phyloP scores from a whole-genome alignment of 805 yeast genomes.

The Pichia phayaonensis region DNA sequence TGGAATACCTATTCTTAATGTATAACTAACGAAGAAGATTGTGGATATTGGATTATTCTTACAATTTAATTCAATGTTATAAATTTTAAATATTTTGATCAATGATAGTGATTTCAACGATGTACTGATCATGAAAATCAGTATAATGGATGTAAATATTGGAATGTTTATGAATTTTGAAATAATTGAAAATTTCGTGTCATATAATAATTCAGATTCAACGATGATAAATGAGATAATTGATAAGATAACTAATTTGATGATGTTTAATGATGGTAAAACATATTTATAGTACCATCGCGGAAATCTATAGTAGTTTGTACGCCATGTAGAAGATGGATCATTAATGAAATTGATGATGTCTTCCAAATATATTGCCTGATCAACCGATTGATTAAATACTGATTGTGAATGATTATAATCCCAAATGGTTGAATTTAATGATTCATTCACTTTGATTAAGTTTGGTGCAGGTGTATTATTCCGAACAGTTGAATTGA shows the following conservation, averaged over 20 bases:
- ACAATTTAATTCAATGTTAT: slow-evolving; percentile 58
- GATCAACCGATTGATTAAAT: slow-evolving; percentile 41
- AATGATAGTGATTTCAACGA: slow-evolving; percentile 60
- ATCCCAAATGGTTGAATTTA: slow-evolving; percentile 27
- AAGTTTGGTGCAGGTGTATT: not conserved
- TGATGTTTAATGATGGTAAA: slow-evolving; percentile 39
- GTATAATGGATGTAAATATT: slow-evolving; percentile 57
- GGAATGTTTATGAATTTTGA: slow-evolving; percentile 22
- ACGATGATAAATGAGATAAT: slow-evolving; percentile 45
- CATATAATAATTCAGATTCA: slow-evolving; percentile 57
- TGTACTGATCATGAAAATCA: slow-evolving; percentile 33
- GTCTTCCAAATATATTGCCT: slow-evolving; percentile 52
- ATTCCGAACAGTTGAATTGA: not conserved
- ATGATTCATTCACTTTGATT: slow-evolving; percentile 2
- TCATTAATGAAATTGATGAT: slow-evolving; percentile 31
- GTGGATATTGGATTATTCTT: slow-evolving; percentile 70
- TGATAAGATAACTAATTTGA: slow-evolving; percentile 36
- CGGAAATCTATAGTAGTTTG: not conserved
- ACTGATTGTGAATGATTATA: slow-evolving; percentile 49
- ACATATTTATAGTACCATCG: not conserved
- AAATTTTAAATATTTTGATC: slow-evolving; percentile 65
- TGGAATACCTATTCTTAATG: slow-evolving; percentile 77
- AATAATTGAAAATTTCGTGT: slow-evolving; percentile 10
- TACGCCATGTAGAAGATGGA: slow-evolving; percentile 5
- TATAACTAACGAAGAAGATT: slow-evolving; percentile 71